Conservation (phyloP, 2,329 filamentous ascomycete genomes). For the Hirsutella rhossiliensis region DNA sequence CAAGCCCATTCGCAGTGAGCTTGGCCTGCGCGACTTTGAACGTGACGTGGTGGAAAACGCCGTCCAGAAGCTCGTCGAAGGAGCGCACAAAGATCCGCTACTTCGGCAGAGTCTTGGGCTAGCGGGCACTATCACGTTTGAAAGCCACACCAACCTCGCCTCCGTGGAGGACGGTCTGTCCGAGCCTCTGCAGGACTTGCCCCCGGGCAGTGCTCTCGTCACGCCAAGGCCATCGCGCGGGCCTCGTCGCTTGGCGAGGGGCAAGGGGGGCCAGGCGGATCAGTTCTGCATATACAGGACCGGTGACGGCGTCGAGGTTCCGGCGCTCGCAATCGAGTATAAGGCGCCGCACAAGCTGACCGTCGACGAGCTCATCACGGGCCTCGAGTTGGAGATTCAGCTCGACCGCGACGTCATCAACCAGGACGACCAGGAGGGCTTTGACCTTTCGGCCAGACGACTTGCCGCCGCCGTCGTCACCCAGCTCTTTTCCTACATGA, state of each 20-base stretch:
- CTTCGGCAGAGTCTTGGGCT: constrained; percentile 18
- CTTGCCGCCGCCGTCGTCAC: constrained; percentile 23
- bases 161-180: constrained; percentile 10
- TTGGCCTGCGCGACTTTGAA: constrained; percentile 14
- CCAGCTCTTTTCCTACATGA: constrained; percentile 27
- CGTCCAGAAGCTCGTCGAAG: constrained; percentile 19
- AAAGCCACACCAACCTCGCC: constrained; percentile 23
- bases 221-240: neutral
- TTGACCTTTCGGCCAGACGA: constrained; percentile 14
- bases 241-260: constrained; percentile 10
- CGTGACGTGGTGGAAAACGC: constrained; percentile 22
- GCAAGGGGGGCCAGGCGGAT: constrained; percentile 17
- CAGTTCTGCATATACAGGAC: constrained; percentile 14
- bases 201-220: constrained; percentile 3
- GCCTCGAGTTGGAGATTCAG: constrained; percentile 20
- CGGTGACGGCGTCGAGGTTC: neutral
- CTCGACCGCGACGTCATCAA: constrained; percentile 20
- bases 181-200: constrained; percentile 12
- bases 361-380: constrained; percentile 16
- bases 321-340: neutral
- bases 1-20: no score
- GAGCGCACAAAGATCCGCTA: constrained; percentile 12
- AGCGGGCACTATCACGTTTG: constrained; percentile 20
- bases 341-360: constrained; percentile 9
- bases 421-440: constrained; percentile 16